A percentile compares a stretch with the other conserved stretches of the same genome.
These are phyloP conservation scores for Phanerodontia chrysosporium DNA, from an alignment of 768 basidiomycete genomes.

Conservation along the genomic window DNA sequence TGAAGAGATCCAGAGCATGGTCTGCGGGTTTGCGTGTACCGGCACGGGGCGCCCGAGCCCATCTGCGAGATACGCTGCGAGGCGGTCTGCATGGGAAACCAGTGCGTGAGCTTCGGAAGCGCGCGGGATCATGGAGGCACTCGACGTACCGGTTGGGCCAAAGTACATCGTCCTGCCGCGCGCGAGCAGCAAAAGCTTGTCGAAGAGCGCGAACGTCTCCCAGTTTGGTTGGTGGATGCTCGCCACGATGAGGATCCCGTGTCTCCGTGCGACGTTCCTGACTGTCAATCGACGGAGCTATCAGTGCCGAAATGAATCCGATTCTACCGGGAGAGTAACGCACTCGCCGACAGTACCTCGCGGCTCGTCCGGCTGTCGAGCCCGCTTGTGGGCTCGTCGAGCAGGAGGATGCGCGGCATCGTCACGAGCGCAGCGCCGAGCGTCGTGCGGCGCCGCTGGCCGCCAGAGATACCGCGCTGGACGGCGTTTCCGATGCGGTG, in stretches of 20 bases:
- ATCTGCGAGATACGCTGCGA: slow-evolving; percentile 26
- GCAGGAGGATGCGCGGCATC: slow-evolving; percentile 52
- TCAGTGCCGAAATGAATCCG: slow-evolving; percentile 15
- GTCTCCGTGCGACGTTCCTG: slow-evolving; percentile 38
- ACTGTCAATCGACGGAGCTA: slow-evolving; percentile 25
- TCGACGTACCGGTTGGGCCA: slow-evolving; percentile 28
- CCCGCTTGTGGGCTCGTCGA: slow-evolving; percentile 61
- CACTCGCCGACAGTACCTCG: slow-evolving; percentile 39
- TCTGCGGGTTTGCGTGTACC: slow-evolving; percentile 50
- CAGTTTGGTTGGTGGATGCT: slow-evolving; percentile 68
- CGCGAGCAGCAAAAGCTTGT: slow-evolving; percentile 52
- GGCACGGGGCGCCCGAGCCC: slow-evolving; percentile 25
- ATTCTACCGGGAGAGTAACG: slow-evolving; percentile 8
- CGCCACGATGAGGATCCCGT: slow-evolving; percentile 54
- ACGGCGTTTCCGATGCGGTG: slow-evolving; percentile 56
- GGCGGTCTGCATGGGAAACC: slow-evolving; percentile 21
- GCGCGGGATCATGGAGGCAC: background rate
- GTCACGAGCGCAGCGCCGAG: slow-evolving; percentile 60
- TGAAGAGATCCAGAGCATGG: slow-evolving; percentile 56
- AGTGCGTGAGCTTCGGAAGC: slow-evolving; percentile 23
- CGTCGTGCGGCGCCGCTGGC: slow-evolving; percentile 61
- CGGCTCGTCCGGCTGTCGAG: slow-evolving; percentile 46
- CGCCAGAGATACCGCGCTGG: slow-evolving; percentile 57
- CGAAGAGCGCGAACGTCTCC: slow-evolving; percentile 58
- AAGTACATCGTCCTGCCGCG: slow-evolving; percentile 45